phyloP scores from a whole-genome alignment of 257 asterid genomes.

The Osmanthus fragrans region DNA sequence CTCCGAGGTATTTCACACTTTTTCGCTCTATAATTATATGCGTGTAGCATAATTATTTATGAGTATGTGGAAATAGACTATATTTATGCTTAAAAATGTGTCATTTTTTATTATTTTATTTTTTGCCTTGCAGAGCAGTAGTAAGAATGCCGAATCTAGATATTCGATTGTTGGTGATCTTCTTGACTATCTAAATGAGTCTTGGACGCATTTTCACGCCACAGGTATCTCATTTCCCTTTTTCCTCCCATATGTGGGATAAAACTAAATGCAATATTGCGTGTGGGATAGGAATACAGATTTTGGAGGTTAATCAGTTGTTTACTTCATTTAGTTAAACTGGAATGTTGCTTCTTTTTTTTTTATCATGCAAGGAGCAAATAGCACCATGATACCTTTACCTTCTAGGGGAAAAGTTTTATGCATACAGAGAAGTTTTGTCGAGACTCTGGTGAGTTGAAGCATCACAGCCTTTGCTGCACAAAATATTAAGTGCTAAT shows the following conservation, averaged over 20 bases:
- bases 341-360: not conserved
- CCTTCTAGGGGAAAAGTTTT: not conserved
- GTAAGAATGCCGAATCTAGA: constrained; percentile 41
- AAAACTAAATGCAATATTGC: not conserved
- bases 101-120: not conserved
- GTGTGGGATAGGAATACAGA: not conserved
- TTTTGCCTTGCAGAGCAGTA: constrained; percentile 52
- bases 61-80: not conserved
- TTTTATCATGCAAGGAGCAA: not conserved
- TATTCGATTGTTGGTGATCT: constrained; percentile 77
- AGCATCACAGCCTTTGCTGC: not conserved
- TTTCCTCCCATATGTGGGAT: not conserved
- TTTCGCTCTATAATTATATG: not conserved
- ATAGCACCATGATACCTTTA: not conserved
- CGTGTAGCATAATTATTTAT: not conserved
- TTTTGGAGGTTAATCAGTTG: not conserved
- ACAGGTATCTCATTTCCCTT: constrained; percentile 53
- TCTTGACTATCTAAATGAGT: constrained; percentile 90
- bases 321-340: not conserved
- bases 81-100: not conserved
- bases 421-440: not conserved
- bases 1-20: constrained; percentile 41
- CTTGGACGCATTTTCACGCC: constrained; percentile 99
- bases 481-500: not conserved
- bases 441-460: not conserved